phyloP scores from a whole-genome alignment of 1,284 basidiomycete species.

The Cutaneotrichosporon sp. region DNA sequence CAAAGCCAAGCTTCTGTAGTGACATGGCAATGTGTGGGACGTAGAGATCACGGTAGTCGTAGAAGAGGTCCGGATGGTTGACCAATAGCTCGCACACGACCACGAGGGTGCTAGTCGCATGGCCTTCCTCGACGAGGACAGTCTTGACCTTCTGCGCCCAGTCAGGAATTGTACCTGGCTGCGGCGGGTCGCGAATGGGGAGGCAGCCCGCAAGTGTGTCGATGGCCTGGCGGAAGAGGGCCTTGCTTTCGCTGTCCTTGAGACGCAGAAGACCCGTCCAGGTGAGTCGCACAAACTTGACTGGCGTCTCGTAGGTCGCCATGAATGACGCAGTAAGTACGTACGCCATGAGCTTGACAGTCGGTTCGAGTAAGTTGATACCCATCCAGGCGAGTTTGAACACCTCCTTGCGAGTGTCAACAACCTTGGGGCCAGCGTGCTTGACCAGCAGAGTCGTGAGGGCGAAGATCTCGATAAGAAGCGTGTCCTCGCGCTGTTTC shows the following conservation, averaged over 20 bases:
- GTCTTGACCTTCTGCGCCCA: slow-evolving; percentile 90
- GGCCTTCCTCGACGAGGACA: slow-evolving; percentile 84
- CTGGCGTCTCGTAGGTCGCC: slow-evolving; percentile 80
- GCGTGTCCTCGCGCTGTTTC: slow-evolving; percentile 47
- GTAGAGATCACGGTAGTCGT: slow-evolving; percentile 86
- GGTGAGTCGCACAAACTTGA: slow-evolving; percentile 89
- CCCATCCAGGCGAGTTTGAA: slow-evolving; percentile 94
- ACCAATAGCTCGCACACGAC: slow-evolving; percentile 90
- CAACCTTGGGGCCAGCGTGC: slow-evolving; percentile 69
- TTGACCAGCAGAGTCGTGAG: slow-evolving; percentile 87
- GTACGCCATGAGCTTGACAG: slow-evolving; percentile 92
- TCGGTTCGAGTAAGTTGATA: slow-evolving; percentile 59
- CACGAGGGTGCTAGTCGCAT: slow-evolving; percentile 71
- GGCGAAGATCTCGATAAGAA: slow-evolving; percentile 86
- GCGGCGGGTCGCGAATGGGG: slow-evolving; percentile 56
- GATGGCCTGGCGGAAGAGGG: slow-evolving; percentile 77
- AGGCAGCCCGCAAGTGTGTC: slow-evolving; percentile 88
- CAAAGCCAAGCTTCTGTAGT: slow-evolving; percentile 79
- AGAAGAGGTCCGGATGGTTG: slow-evolving; percentile 88
- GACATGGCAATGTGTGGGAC: slow-evolving; percentile 94
- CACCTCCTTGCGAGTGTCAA: slow-evolving; percentile 82
- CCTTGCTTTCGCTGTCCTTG: slow-evolving; percentile 69
- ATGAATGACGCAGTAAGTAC: slow-evolving; percentile 93
- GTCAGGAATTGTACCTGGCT: slow-evolving; percentile 56
- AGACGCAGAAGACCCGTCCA: slow-evolving; percentile 87